phyloP scores from a whole-genome alignment of 768 basidiomycete species.

The Auriculariales sp. region DNA sequence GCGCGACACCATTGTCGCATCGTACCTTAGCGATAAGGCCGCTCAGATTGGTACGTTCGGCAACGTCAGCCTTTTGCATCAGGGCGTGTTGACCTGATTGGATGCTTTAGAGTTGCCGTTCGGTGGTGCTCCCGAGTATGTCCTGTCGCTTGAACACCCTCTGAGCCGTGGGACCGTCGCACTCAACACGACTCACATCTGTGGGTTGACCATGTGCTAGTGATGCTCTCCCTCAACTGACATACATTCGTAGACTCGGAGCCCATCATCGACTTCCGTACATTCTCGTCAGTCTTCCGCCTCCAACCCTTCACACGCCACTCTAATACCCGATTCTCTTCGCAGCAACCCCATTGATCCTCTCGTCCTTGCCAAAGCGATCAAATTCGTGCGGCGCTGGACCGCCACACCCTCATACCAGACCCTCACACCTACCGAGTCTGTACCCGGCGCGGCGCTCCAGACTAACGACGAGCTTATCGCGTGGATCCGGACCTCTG shows the following conservation, averaged over 20 bases:
- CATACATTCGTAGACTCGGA: too few species aligned
- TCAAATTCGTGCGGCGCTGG: neutral
- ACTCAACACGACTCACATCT: neutral
- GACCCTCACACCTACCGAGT: neutral
- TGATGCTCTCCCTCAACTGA: too few species aligned
- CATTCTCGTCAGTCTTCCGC: too few species aligned
- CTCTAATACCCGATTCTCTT: too few species aligned
- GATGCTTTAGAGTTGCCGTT: neutral
- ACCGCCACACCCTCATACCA: neutral
- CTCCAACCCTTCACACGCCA: too few species aligned
- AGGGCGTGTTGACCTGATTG: too few species aligned
- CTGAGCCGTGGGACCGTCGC: neutral
- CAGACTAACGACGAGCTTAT: slow-evolving; percentile 10
- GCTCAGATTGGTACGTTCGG: neutral
- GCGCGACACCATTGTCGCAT: neutral
- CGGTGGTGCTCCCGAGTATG: neutral
- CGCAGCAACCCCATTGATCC: neutral
- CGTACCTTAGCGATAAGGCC: neutral
- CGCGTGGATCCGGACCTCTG: slow-evolving; percentile 8
- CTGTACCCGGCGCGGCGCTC: neutral
- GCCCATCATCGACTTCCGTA: neutral
- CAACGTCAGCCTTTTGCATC: too few species aligned
- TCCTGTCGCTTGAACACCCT: neutral
- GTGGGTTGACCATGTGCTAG: too few species aligned
- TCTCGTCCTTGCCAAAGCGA: neutral